phyloP scores from a whole-genome alignment of 1,284 basidiomycete species.

The Neonothopanus nambi region DNA sequence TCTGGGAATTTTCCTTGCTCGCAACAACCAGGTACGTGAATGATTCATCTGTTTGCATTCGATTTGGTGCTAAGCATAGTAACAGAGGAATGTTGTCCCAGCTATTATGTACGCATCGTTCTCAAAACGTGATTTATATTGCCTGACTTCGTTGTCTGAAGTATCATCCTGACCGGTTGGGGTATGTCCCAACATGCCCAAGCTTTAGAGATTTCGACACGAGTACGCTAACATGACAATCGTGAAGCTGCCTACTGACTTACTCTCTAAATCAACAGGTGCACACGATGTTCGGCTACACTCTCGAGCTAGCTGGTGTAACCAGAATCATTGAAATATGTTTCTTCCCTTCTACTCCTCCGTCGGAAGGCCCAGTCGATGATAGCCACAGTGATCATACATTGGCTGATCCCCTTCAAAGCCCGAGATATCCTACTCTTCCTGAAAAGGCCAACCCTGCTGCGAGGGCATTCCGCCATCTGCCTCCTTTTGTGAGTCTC shows the following conservation, averaged over 20 bases:
- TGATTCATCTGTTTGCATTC: not conserved
- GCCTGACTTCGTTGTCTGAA: conserved; percentile 29
- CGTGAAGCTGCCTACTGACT: conserved; percentile 9
- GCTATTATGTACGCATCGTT: conserved; percentile 65
- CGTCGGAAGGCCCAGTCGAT: conserved; percentile 32
- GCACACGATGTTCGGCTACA: conserved; percentile 82
- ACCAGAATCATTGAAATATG: conserved; percentile 87
- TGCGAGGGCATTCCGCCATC: conserved; percentile 74
- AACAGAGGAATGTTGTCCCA: conserved; percentile 80
- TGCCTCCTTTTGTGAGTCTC: conserved; percentile 79
- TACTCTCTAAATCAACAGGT: conserved; percentile 47
- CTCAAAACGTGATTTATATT: conserved; percentile 3
- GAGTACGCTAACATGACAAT: conserved; percentile 40
- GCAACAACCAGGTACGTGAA: conserved; percentile 67
- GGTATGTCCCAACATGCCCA: conserved; percentile 93
- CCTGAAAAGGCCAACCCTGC: conserved; percentile 29
- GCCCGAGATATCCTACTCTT: conserved; percentile 21
- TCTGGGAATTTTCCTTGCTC: conserved; percentile 83
- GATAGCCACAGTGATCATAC: conserved; percentile 69
- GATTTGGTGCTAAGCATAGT: not conserved
- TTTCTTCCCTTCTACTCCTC: conserved; percentile 54
- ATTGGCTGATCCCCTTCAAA: conserved; percentile 41
- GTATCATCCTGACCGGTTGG: conserved; percentile 90
- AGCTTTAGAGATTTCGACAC: conserved; percentile 80
- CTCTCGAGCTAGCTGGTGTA: conserved; percentile 84